Conservation (phyloP, 108 stramenopile genomes). For the Discostella pseudostelligera region DNA sequence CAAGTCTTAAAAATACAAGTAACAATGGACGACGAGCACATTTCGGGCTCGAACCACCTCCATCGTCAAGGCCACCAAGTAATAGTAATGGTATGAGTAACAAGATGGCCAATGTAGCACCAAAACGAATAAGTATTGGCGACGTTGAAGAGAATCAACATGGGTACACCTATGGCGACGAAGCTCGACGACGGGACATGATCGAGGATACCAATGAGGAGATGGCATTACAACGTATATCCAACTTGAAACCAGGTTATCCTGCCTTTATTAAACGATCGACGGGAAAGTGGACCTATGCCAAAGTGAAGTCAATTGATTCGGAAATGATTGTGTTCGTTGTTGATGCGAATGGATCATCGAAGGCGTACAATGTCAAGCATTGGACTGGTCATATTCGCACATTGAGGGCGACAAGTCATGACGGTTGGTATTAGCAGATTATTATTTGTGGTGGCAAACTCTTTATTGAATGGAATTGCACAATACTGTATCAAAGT, state of each 20-base stretch:
- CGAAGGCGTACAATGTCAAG: conserved; percentile 7
- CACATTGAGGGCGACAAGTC: not conserved
- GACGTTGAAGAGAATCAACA: not conserved
- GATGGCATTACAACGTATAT: not conserved
- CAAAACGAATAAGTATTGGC: not conserved
- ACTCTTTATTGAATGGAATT: too few species aligned
- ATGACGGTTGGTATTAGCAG: too few species aligned
- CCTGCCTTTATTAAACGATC: conserved; percentile 6
- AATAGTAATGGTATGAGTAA: too few species aligned
- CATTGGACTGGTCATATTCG: conserved; percentile 1
- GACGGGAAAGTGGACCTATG: conserved; percentile 6
- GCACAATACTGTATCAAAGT: too few species aligned
- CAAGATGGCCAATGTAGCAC: too few species aligned
- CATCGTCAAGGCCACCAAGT: too few species aligned
- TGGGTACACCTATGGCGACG: conserved; percentile 3
- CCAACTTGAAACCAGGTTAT: not conserved
- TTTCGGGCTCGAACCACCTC: too few species aligned
- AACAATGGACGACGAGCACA: too few species aligned
- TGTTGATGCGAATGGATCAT: conserved; percentile 2
- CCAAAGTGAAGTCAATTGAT: not conserved
- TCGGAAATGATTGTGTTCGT: not conserved
- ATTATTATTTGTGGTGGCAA: too few species aligned
- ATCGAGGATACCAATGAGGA: conserved; percentile 1
- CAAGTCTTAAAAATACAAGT: too few species aligned
- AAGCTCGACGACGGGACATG: conserved; percentile 9